A percentile compares a stretch with the other conserved stretches of the same genome.
Evolutionary conservation across 768 basidiomycete genomes (phyloP).

Genomic region (Solioccasus polychromus): DNA sequence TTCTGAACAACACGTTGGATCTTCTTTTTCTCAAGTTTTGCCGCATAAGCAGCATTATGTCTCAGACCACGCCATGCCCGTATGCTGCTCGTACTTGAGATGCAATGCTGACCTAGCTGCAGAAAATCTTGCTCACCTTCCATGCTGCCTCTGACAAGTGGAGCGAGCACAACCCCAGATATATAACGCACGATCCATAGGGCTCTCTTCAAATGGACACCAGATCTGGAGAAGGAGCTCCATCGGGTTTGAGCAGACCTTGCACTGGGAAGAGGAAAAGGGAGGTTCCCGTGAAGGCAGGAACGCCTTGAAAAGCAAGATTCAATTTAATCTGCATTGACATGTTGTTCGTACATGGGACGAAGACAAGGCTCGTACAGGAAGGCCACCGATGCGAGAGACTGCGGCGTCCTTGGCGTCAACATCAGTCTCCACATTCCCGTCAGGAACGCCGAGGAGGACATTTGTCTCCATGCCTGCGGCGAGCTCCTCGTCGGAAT

Average conservation of each 20-base stretch:
- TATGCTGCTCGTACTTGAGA: constrained; percentile 44
- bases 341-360: constrained; percentile 43
- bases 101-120: constrained; percentile 2
- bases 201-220: constrained; percentile 85
- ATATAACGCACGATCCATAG: constrained; percentile 82
- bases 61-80: constrained; percentile 80
- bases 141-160: constrained; percentile 70
- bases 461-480: constrained; percentile 68
- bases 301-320: constrained; percentile 62
- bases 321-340: constrained; percentile 44
- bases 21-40: constrained; percentile 60
- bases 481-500: constrained; percentile 66
- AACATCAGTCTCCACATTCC: constrained; percentile 49
- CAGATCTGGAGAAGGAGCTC: constrained; percentile 84
- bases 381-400: constrained; percentile 86
- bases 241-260: constrained; percentile 69
- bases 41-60: constrained; percentile 72
- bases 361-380: constrained; percentile 64
- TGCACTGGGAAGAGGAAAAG: constrained; percentile 65
- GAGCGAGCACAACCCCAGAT: constrained; percentile 77
- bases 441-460: constrained; percentile 79
- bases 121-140: constrained; percentile 55
- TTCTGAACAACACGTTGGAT: constrained; percentile 38
- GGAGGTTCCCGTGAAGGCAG: constrained; percentile 62
- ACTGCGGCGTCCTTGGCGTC: constrained; percentile 77